These are phyloP conservation scores for Talaromyces adpressus DNA, from an alignment of 495 filamentous ascomycete genomes.

Conservation along the genomic window DNA sequence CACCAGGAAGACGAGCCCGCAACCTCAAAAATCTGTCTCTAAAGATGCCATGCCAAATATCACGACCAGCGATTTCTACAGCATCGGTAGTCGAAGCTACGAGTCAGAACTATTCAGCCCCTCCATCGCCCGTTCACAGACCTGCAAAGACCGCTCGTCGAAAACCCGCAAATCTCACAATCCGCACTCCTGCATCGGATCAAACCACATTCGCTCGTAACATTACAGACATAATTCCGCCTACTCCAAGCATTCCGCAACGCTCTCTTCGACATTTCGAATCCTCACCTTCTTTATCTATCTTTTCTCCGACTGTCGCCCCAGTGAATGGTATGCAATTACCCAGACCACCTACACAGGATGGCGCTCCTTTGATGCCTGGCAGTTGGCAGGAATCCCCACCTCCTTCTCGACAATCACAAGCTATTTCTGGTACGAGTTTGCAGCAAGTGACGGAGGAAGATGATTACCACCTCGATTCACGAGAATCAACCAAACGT, in stretches of 20 bases:
- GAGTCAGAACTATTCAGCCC: constrained; percentile 56
- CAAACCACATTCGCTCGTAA: constrained; percentile 26
- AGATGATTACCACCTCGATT: constrained; percentile 72
- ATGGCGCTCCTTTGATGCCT: constrained; percentile 21
- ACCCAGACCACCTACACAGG: constrained; percentile 40
- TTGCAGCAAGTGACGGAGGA: constrained; percentile 48
- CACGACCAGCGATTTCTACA: constrained; percentile 43
- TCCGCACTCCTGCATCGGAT: constrained; percentile 54
- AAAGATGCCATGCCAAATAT: constrained; percentile 55
- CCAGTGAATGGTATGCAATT: constrained; percentile 60
- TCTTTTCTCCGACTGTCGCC: constrained; percentile 52
- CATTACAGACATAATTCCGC: constrained; percentile 37
- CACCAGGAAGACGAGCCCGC: constrained; percentile 65
- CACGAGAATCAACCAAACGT: constrained; percentile 56
- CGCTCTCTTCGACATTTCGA: constrained; percentile 57
- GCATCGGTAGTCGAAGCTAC: constrained; percentile 36
- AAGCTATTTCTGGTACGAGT: constrained; percentile 9
- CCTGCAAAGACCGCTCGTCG: constrained; percentile 61
- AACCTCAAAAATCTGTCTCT: constrained; percentile 94
- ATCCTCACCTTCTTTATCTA: constrained; percentile 56
- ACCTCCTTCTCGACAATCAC: constrained; percentile 14
- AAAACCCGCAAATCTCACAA: constrained; percentile 71
- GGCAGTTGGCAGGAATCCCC: constrained; percentile 21
- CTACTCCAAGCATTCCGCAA: constrained; percentile 36
- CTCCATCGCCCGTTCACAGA: constrained; percentile 79